These are phyloP conservation scores for Thelephora terrestris DNA, from an alignment of 1,284 basidiomycete genomes.

Conservation along the genomic window DNA sequence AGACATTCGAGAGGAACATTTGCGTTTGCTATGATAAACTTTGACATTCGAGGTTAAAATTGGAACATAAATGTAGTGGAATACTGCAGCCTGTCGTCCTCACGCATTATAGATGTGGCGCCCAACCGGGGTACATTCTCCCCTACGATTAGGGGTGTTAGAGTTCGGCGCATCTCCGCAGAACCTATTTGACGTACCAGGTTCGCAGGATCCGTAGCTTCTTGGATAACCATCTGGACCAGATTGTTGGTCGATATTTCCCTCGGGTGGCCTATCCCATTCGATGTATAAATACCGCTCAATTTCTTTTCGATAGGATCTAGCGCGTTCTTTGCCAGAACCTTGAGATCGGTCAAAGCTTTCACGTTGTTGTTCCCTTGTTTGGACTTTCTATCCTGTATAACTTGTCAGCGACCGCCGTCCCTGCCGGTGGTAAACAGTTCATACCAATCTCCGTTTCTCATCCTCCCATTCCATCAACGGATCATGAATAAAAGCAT, in stretches of 20 bases:
- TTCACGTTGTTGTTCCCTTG: constrained; percentile 30
- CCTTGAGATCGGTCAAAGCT: constrained; percentile 42
- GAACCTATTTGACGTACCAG: constrained; percentile 42
- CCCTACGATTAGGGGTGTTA: constrained; percentile 28
- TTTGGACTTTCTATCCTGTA: constrained; percentile 2
- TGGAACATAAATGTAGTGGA: too few relatives aligned
- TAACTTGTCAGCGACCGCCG: background rate
- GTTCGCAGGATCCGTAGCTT: constrained; percentile 67
- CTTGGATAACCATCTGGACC: constrained; percentile 84
- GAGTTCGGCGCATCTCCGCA: constrained; percentile 3
- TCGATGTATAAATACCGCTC: constrained; percentile 56
- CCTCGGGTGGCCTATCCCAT: constrained; percentile 25
- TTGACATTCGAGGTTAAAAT: too few relatives aligned
- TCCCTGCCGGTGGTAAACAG: background rate
- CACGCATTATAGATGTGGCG: constrained; percentile 70
- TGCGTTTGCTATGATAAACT: too few relatives aligned
- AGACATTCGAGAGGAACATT: too few relatives aligned
- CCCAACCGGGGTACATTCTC: constrained; percentile 84
- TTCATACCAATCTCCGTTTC: constrained; percentile 45
- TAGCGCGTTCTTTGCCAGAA: constrained; percentile 66
- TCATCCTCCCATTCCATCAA: constrained; percentile 93
- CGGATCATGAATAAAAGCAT: constrained; percentile 97
- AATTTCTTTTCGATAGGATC: constrained; percentile 79
- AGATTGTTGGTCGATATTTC: constrained; percentile 77
- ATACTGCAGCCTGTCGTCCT: too few relatives aligned